These are phyloP conservation scores for Helenozyma rhizophorensis DNA, from an alignment of 805 yeast genomes.

Conservation along the genomic window DNA sequence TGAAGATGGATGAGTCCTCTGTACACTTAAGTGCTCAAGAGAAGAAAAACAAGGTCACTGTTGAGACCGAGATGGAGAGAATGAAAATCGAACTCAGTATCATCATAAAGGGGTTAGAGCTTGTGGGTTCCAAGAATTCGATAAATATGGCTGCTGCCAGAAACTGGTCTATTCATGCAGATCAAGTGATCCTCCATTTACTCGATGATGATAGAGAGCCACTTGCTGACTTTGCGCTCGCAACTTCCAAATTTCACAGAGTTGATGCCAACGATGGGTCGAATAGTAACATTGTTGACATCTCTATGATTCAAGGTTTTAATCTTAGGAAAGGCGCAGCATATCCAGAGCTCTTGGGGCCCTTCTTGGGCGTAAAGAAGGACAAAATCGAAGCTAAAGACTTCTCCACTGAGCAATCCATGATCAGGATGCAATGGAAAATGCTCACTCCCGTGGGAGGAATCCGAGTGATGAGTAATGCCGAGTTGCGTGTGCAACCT, in stretches of 20 bases:
- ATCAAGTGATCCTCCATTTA: conserved; percentile 68
- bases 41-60: conserved; percentile 14
- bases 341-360: conserved; percentile 69
- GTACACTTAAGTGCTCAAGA: conserved; percentile 18
- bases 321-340: conserved; percentile 54
- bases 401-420: conserved; percentile 14
- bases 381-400: conserved; percentile 10
- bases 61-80: conserved; percentile 32
- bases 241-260: conserved; percentile 56
- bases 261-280: conserved; percentile 63
- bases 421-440: conserved; percentile 54
- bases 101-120: conserved; percentile 21
- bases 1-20: conserved; percentile 36
- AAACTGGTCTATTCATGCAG: conserved; percentile 36
- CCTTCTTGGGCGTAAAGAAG: conserved; percentile 28
- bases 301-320: conserved; percentile 64
- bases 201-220: conserved; percentile 57
- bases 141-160: conserved; percentile 7
- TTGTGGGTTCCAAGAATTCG: conserved; percentile 6
- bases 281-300: conserved; percentile 54
- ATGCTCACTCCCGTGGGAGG: conserved; percentile 88
- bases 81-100: conserved; percentile 30
- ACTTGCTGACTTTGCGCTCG: conserved; percentile 66
- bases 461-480: conserved; percentile 68
- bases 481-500: conserved; percentile 60